Evolutionary conservation across 1,284 basidiomycete genomes (phyloP).

Genomic region (Termitomyces sp.): DNA sequence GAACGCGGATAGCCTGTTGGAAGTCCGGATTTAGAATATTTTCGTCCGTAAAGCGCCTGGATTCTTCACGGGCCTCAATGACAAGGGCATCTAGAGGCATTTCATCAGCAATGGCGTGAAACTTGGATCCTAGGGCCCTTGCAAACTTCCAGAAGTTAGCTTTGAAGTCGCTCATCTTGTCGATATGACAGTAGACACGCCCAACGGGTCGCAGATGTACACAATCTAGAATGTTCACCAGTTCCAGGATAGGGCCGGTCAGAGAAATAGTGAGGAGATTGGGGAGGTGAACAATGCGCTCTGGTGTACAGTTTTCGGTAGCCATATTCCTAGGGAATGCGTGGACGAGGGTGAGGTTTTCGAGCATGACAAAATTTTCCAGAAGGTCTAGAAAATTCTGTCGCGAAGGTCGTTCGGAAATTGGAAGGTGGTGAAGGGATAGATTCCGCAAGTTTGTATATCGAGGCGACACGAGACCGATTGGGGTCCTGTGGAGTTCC

Average conservation of each 20-base stretch:
- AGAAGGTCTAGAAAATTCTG: slow-evolving; percentile 29
- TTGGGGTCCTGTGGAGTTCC: slow-evolving; percentile 31
- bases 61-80: slow-evolving; percentile 25
- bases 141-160: slow-evolving; percentile 25
- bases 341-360: slow-evolving; percentile 27
- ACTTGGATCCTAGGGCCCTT: slow-evolving; percentile 24
- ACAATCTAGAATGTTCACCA: slow-evolving; percentile 28
- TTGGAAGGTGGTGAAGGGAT: slow-evolving; percentile 31
- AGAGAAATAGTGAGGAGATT: slow-evolving; percentile 25
- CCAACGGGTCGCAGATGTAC: slow-evolving; percentile 24
- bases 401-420: slow-evolving; percentile 29
- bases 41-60: slow-evolving; percentile 21
- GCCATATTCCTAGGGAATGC: slow-evolving; percentile 21
- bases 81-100: slow-evolving; percentile 27
- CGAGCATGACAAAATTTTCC: slow-evolving; percentile 27
- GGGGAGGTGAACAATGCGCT: slow-evolving; percentile 22
- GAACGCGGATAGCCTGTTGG: slow-evolving; percentile 29
- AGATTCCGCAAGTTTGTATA: slow-evolving; percentile 30
- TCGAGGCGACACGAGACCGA: slow-evolving; percentile 31
- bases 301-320: slow-evolving; percentile 14
- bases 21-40: slow-evolving; percentile 25
- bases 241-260: slow-evolving; percentile 26
- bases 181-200: slow-evolving; percentile 24
- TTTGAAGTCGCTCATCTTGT: slow-evolving; percentile 25
- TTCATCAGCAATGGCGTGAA: slow-evolving; percentile 17